Evolutionary conservation across 129 eudicot genomes (phyloP).

Genomic region (Tagetes patula): DNA sequence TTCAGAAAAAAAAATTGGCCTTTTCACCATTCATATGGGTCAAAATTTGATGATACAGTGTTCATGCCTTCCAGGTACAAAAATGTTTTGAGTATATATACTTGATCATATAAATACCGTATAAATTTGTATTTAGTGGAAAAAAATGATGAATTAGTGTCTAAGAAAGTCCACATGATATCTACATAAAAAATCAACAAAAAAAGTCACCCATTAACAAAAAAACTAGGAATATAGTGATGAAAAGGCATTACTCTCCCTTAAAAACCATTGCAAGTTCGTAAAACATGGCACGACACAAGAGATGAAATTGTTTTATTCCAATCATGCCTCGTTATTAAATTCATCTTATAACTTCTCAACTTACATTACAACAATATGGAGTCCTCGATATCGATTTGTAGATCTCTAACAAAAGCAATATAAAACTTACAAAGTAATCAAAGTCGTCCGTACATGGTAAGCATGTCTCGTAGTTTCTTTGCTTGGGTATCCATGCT

Average conservation of each 20-base stretch:
- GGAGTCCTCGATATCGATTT: not conserved
- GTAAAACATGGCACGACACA: not conserved
- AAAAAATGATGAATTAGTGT: not conserved
- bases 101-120: no score
- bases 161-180: not conserved
- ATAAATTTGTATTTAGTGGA: not conserved
- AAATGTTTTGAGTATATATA: no score
- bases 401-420: slow-evolving; percentile 20
- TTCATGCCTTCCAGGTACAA: no score
- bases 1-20: no score
- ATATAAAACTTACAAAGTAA: slow-evolving; percentile 9
- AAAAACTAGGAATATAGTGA: not conserved
- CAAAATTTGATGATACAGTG: no score
- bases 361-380: slow-evolving; percentile 10
- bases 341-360: not conserved
- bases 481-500: slow-evolving; percentile 61
- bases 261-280: not conserved
- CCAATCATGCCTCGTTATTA: slow-evolving; percentile 1
- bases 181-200: not conserved
- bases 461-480: slow-evolving; percentile 63
- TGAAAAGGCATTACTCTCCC: not conserved
- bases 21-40: no score
- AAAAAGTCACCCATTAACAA: not conserved
- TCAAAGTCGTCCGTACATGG: slow-evolving; percentile 69
- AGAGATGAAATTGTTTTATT: not conserved